Evolutionary conservation across 2,329 filamentous ascomycete genomes (phyloP), one percentile per base, ranked within the genome.

Genomic region (Byssochlamys sp.): DNA sequence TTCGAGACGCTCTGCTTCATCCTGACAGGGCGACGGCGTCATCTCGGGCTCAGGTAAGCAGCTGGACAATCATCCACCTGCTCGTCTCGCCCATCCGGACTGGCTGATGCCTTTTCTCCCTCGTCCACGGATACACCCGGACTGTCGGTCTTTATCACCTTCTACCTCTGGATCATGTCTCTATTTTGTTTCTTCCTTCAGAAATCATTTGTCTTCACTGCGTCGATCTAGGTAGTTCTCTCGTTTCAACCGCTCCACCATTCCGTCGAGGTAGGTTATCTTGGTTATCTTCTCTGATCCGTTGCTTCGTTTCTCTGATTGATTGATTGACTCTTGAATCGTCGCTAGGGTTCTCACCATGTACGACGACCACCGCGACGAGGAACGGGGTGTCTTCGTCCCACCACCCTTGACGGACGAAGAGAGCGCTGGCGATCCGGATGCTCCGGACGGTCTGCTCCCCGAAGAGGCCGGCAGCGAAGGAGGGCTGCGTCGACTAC

Each of bases 401-500:
- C 53, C 60, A n/a, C 54, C 58, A 52, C 54, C 56, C 1, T 50
- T 61, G 52, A 60, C 52, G 4, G 58, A 60, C 7, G 52, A 58
- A 11, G 57, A 52, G 27, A 57, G 54, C 52, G 35, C 52, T 11
- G 55, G 33, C 5, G 55, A 55, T 31, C 51, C 50, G 12, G 57
- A 57, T 26, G 26, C 55, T n/a, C 28, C 52, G 26, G 57, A 62
- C 31, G 48, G 61, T 26, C 55, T 55, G 35, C 54, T 39, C 19
- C 39, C 54, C n/a, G 27, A 14, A 25, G 54, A 45, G 10, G 33
- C 12, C 11, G 33, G 33, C 25, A 24, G 33, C 55, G 33, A 31
- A 19, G 51, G 52, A 24, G 55, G 52, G 14, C 54, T 52, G 29
- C 57, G 54, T 53, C 57, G 57, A n/a, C 63, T 79, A 25, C 77